Base-by-base conservation (phyloP, 2,329 filamentous ascomycete genomes). In the Myriangium duriaei region DNA sequence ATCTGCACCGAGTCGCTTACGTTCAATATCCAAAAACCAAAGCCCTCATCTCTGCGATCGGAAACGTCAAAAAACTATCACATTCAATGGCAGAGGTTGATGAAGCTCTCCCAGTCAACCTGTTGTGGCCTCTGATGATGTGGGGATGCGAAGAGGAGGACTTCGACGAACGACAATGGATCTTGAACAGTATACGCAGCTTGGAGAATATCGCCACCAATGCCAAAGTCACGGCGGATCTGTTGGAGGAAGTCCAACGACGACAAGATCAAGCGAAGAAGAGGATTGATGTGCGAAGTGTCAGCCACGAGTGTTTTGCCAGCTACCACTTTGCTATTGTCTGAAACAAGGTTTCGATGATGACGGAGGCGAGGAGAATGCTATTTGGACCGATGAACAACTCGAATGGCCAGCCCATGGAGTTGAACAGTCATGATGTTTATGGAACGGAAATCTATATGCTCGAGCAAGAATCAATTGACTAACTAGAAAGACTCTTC, bases 71-170 rank as follows among this genome's bases (percentile, higher is more conserved):
- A 17, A 59, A 55, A 10, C 54, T 72, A 3, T 61, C 64, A 13
- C 58, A 60, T 24, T 55, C 67, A 24, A 65, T 73, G 39, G 55
- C 60, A 11, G 57, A 64, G 17, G 52, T 53, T 1, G 60, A 64
- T 10, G 62, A 67, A 21, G 57, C 65, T 6, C 53, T 73, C 2
- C 69, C 71, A 0, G 67, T 72, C 33, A 74, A 69, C 42, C 65
- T 73, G 58, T 57, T 74, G 4, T 74, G 69, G 72, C 70, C 70
- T 1, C 51, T 73, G 5, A 53, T 74, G 29, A 71, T 75, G 64
- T 59, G 68, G 44, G 70, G 70, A 0, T 65, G 62, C 6, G 71
- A 75, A 48, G 69, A 71, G 43, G 64, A 69, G n/a, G 63, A 67
- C 32, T 29, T 51, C 0, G 56, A 59, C 4, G 66, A 71, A 46